Conservation (phyloP, 768 basidiomycete genomes). For the Hysterangium stoloniferum region DNA sequence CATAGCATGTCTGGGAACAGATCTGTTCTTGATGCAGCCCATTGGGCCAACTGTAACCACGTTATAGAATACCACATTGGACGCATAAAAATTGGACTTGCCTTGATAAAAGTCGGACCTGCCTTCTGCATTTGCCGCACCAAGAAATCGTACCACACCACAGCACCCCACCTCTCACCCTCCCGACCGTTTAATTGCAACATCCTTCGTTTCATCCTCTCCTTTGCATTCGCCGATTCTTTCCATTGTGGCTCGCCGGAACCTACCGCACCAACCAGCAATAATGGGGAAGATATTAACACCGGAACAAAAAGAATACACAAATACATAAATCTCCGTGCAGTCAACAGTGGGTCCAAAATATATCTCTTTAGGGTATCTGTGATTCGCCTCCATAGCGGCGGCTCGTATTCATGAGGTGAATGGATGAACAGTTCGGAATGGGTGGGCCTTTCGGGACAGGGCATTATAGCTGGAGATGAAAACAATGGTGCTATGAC, state of each 20-base stretch:
- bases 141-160: slow-evolving; percentile 96
- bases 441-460: slow-evolving; percentile 17
- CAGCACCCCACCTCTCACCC: slow-evolving; percentile 84
- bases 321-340: slow-evolving; percentile 75
- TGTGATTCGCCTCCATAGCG: slow-evolving; percentile 37
- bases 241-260: slow-evolving; percentile 12
- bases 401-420: slow-evolving; percentile 52
- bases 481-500: slow-evolving; percentile 42
- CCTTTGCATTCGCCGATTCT: slow-evolving; percentile 4
- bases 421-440: slow-evolving; percentile 45
- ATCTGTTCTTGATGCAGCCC: slow-evolving; percentile 94
- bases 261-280: slow-evolving; percentile 52
- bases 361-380: slow-evolving; percentile 48
- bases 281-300: slow-evolving; percentile 74
- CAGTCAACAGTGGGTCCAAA: slow-evolving; percentile 82
- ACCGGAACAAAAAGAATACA: slow-evolving; percentile 83
- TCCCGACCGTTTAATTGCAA: slow-evolving; percentile 34
- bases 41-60: slow-evolving; percentile 74
- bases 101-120: slow-evolving; percentile 97
- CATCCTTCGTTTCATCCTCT: background rate
- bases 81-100: slow-evolving; percentile 22
- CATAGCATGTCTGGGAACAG: slow-evolving; percentile 86
- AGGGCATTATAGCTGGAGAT: slow-evolving; percentile 42
- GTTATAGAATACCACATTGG: background rate
- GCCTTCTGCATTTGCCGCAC: slow-evolving; percentile 88